Evolutionary conservation across 495 filamentous ascomycete genomes (phyloP).

Genomic region (Amphirosellinia nigrospora): DNA sequence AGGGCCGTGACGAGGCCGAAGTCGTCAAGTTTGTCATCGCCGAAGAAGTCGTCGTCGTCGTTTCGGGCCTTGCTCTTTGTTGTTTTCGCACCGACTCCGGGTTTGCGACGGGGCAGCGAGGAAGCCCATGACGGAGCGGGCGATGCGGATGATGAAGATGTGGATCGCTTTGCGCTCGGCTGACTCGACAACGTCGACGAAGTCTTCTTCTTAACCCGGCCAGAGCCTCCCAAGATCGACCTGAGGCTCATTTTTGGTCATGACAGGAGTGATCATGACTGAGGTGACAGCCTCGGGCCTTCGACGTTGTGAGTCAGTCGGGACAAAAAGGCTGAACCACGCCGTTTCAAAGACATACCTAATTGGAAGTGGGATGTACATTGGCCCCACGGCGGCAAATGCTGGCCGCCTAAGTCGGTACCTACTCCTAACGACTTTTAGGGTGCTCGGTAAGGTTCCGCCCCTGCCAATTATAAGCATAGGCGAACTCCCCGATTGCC

Average conservation of each 20-base stretch:
- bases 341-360: background rate
- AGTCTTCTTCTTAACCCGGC: constrained; percentile 46
- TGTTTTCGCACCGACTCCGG: constrained; percentile 41
- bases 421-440: background rate
- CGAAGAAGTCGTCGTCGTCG: constrained; percentile 49
- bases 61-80: constrained; percentile 38
- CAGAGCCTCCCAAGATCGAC: constrained; percentile 44
- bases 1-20: constrained; percentile 59
- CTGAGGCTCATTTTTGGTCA: constrained; percentile 38
- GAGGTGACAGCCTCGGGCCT: constrained; percentile 5
- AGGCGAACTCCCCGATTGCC: too few species aligned
- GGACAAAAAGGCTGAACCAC: constrained; percentile 6
- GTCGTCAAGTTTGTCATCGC: constrained; percentile 62
- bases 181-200: constrained; percentile 21
- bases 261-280: constrained; percentile 21
- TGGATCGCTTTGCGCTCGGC: constrained; percentile 20
- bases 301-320: constrained; percentile 8
- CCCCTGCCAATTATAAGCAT: too few species aligned
- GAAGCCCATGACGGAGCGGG: constrained; percentile 52
- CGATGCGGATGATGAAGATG: constrained; percentile 50
- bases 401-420: background rate
- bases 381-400: background rate
- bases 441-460: too few species aligned
- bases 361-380: background rate
- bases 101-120: constrained; percentile 63